Conservation (phyloP, 2,329 filamentous ascomycete species). For the Nigrospora osmanthi region DNA sequence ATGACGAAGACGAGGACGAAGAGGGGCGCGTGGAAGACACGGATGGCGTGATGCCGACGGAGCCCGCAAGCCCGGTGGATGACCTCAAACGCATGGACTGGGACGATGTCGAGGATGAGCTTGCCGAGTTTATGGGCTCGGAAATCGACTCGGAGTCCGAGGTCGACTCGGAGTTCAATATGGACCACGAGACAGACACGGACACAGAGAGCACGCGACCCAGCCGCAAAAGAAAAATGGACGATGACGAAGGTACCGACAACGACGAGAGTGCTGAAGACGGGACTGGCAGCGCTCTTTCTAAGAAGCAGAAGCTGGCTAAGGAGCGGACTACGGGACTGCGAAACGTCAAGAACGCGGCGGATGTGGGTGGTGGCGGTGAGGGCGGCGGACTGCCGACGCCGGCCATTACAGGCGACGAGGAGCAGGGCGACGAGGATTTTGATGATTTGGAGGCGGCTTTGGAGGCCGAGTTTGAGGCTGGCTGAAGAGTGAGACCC, state of each 20-base stretch:
- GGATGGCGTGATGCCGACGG: slow-evolving; percentile 40
- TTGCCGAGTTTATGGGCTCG: slow-evolving; percentile 54
- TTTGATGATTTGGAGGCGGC: slow-evolving; percentile 37
- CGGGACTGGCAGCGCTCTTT: slow-evolving; percentile 19
- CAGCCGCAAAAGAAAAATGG: slow-evolving; percentile 17
- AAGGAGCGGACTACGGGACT: slow-evolving; percentile 29
- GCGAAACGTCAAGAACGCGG: slow-evolving; percentile 28
- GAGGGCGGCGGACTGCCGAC: slow-evolving; percentile 21
- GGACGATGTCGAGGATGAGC: slow-evolving; percentile 47
- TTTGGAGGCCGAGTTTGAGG: slow-evolving; percentile 31
- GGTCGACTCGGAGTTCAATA: background rate
- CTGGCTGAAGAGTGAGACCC: slow-evolving; percentile 20
- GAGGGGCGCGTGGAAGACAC: slow-evolving; percentile 29
- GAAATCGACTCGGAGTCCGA: slow-evolving; percentile 28
- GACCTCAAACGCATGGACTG: slow-evolving; percentile 20
- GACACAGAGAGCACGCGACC: slow-evolving; percentile 31
- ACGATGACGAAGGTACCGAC: slow-evolving; percentile 3
- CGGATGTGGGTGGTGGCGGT: slow-evolving; percentile 15
- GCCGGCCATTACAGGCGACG: slow-evolving; percentile 28
- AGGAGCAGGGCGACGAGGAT: slow-evolving; percentile 25
- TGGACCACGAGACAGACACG: slow-evolving; percentile 23
- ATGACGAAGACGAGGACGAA: slow-evolving; percentile 30
- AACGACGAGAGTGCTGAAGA: slow-evolving; percentile 2
- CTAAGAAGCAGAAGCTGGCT: slow-evolving; percentile 34
- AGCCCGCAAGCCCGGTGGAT: slow-evolving; percentile 29